Conservation (phyloP, 2,329 filamentous ascomycete species). For the Tetracladium maxilliforme region DNA sequence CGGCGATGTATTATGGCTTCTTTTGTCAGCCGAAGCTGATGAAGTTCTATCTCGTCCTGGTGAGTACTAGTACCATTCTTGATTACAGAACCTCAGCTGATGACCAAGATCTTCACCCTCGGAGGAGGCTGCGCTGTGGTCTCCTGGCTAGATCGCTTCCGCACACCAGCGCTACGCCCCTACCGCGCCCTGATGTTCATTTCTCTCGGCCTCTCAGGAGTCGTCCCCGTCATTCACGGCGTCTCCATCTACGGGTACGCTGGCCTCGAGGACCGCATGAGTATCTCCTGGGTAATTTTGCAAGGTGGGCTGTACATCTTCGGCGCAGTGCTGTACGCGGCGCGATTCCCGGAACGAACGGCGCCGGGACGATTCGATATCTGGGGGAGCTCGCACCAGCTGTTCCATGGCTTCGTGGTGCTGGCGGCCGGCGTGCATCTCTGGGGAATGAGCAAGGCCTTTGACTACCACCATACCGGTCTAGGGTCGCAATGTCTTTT, state of each 20-base stretch:
- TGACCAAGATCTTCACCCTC: conserved; percentile 55
- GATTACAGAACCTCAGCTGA: background rate
- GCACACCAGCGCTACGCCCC: conserved; percentile 69
- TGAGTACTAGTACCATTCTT: conserved; percentile 21
- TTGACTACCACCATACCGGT: conserved; percentile 66
- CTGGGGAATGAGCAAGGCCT: conserved; percentile 66
- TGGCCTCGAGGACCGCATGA: conserved; percentile 57
- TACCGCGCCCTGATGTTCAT: conserved; percentile 86
- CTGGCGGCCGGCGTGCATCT: conserved; percentile 72
- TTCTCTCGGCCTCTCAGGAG: conserved; percentile 67
- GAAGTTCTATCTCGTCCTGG: conserved; percentile 60
- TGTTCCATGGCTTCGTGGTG: conserved; percentile 85
- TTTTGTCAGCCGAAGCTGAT: conserved; percentile 53
- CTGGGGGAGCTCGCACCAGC: conserved; percentile 86
- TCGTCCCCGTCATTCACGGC: conserved; percentile 73
- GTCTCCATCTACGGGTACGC: conserved; percentile 49
- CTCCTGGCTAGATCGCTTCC: conserved; percentile 69
- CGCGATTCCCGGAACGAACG: conserved; percentile 69
- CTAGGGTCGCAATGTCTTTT: conserved; percentile 33
- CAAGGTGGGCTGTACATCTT: conserved; percentile 76
- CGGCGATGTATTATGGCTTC: conserved; percentile 78
- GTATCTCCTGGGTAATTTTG: conserved; percentile 63
- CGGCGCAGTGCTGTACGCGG: conserved; percentile 78
- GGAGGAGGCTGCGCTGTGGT: conserved; percentile 64
- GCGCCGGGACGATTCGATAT: conserved; percentile 75